Percentiles rank a stretch among this genome's conserved stretches.
These are phyloP conservation scores for Xylariaceae sp. DNA, from an alignment of 2,329 filamentous ascomycete genomes.

Conservation along the genomic window DNA sequence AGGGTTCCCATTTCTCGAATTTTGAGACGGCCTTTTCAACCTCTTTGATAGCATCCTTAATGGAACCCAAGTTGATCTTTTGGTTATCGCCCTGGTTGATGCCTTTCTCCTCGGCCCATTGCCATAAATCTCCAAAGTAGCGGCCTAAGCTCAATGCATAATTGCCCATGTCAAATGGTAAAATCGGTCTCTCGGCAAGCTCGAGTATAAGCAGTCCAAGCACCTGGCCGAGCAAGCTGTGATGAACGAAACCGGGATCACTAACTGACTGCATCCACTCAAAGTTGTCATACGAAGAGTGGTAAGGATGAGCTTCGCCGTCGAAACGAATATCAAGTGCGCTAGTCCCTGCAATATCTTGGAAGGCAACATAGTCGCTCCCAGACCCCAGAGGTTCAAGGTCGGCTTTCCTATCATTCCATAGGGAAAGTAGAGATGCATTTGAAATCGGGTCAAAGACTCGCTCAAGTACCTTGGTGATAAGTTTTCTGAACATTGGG, in stretches of 20 bases:
- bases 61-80: conserved; percentile 59
- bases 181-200: conserved; percentile 77
- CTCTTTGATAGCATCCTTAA: conserved; percentile 67
- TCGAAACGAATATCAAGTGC: conserved; percentile 84
- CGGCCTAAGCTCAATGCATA: conserved; percentile 71
- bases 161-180: conserved; percentile 79
- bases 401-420: conserved; percentile 67
- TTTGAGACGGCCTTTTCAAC: conserved; percentile 64
- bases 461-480: conserved; percentile 75
- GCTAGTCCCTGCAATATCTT: conserved; percentile 86
- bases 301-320: conserved; percentile 70
- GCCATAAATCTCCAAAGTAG: conserved; percentile 71
- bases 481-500: conserved; percentile 75
- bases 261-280: conserved; percentile 82
- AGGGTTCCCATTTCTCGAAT: conserved; percentile 77
- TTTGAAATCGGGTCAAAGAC: conserved; percentile 76
- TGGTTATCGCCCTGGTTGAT: conserved; percentile 43
- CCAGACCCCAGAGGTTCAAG: conserved; percentile 74
- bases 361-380: conserved; percentile 89
- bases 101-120: conserved; percentile 65
- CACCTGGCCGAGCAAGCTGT: conserved; percentile 78
- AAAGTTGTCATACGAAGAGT: conserved; percentile 89
- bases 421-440: conserved; percentile 73
- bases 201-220: conserved; percentile 85
- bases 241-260: conserved; percentile 84